Evolutionary conservation across 2,329 filamentous ascomycete genomes (phyloP).

Genomic region (Dryadomyces sulphureus): DNA sequence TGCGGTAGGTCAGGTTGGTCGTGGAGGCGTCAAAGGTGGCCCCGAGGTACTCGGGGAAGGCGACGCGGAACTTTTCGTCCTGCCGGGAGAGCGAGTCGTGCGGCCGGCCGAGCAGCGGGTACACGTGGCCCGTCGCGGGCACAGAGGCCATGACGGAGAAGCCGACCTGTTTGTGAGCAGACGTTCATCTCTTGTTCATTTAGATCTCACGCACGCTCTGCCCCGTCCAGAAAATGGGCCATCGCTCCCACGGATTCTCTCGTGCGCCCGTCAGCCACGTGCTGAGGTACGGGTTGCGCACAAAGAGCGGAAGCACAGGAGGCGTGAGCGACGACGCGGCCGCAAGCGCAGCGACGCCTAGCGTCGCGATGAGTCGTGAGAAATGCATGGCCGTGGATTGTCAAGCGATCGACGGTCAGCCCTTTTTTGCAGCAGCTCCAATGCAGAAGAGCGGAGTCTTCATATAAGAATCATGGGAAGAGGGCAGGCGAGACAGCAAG

Average conservation of each 20-base stretch:
- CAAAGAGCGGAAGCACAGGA: constrained; percentile 40
- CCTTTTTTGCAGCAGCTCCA: background rate
- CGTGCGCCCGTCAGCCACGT: constrained; percentile 52
- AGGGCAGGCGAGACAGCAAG: background rate
- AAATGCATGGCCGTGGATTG: constrained; percentile 6
- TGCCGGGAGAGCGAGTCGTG: constrained; percentile 29
- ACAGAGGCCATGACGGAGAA: constrained; percentile 34
- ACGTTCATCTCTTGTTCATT: background rate
- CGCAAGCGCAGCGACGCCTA: constrained; percentile 17
- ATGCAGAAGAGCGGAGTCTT: background rate
- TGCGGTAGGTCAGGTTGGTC: constrained; percentile 26
- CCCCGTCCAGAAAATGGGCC: constrained; percentile 50
- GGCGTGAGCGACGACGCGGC: constrained; percentile 38
- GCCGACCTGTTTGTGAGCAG: constrained; percentile 21
- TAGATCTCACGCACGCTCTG: constrained; percentile 12
- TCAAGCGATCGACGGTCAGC: background rate
- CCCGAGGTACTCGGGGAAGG: constrained; percentile 20
- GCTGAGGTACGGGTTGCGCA: constrained; percentile 46
- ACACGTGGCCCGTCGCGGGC: constrained; percentile 26
- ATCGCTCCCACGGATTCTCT: constrained; percentile 62
- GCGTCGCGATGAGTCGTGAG: constrained; percentile 3
- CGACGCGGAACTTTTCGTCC: constrained; percentile 21
- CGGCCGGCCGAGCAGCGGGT: constrained; percentile 34
- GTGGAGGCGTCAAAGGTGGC: constrained; percentile 13
- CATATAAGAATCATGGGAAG: background rate